These are phyloP conservation scores for Aspergillus homomorphus DNA, from an alignment of 495 filamentous ascomycete genomes.

Conservation along the genomic window DNA sequence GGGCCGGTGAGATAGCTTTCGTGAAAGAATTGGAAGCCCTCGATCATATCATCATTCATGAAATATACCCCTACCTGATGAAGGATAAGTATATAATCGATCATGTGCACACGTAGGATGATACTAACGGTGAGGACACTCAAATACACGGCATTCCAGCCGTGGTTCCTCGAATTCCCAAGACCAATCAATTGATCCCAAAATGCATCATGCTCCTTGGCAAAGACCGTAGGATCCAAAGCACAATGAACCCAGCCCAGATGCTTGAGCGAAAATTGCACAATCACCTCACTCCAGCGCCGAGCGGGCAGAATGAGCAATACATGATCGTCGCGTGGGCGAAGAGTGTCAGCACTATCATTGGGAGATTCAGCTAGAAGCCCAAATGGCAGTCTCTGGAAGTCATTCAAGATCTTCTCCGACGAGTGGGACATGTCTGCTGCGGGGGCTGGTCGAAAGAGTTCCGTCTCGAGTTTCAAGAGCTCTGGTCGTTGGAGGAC, in stretches of 20 bases:
- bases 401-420: not conserved
- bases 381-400: slow-evolving; percentile 1
- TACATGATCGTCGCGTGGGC: not conserved
- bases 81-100: not conserved
- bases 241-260: slow-evolving; percentile 5
- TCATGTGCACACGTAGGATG: not conserved
- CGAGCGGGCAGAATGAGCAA: not conserved
- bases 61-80: slow-evolving; percentile 3
- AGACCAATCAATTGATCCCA: not conserved
- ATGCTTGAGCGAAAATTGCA: slow-evolving; percentile 1
- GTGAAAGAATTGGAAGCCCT: not conserved
- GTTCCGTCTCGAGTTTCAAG: not conserved
- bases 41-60: not conserved
- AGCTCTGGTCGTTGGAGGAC: not conserved
- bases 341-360: not conserved
- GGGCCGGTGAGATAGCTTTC: not conserved
- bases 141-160: slow-evolving; percentile 7
- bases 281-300: slow-evolving; percentile 1
- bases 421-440: not conserved
- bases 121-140: slow-evolving; percentile 1
- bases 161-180: not conserved
- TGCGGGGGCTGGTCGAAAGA: not conserved
- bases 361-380: not conserved
- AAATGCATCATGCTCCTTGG: not conserved
- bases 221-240: not conserved